A percentile compares a stretch with the other conserved stretches of the same genome.
Conservation (phyloP, 2,329 filamentous ascomycete genomes). For the Mariannaea sp. region DNA sequence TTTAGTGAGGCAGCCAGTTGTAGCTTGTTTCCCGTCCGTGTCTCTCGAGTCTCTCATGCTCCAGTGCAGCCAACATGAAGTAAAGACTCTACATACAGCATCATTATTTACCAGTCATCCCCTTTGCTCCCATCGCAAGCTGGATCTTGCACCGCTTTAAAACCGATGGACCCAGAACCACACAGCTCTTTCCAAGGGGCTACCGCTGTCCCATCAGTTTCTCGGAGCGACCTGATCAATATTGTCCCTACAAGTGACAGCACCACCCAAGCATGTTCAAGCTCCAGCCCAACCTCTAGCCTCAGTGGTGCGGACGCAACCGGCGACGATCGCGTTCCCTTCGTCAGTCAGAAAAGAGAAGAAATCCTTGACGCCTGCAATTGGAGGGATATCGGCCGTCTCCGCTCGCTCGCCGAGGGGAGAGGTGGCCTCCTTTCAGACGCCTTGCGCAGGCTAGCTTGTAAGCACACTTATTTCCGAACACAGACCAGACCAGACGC, state of each 20-base stretch:
- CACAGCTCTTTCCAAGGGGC: constrained; percentile 8
- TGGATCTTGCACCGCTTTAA: neutral
- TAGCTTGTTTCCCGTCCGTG: too few species aligned
- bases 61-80: constrained; percentile 19
- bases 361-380: constrained; percentile 62
- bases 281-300: constrained; percentile 17
- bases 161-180: constrained; percentile 22
- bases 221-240: constrained; percentile 19
- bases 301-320: constrained; percentile 9
- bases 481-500: neutral
- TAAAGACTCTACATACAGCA: constrained; percentile 13
- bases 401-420: constrained; percentile 64
- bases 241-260: constrained; percentile 18
- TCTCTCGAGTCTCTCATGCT: constrained; percentile 1
- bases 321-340: constrained; percentile 22
- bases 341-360: constrained; percentile 41
- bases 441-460: constrained; percentile 72
- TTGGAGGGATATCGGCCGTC: constrained; percentile 57
- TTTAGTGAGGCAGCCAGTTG: too few species aligned
- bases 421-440: constrained; percentile 71
- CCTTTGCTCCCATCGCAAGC: neutral
- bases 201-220: constrained; percentile 2
- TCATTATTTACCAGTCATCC: constrained; percentile 4
- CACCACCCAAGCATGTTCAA: constrained; percentile 12
- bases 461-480: constrained; percentile 58